Conservation (phyloP, 805 yeast species). For the Ogataea haglerorum region DNA sequence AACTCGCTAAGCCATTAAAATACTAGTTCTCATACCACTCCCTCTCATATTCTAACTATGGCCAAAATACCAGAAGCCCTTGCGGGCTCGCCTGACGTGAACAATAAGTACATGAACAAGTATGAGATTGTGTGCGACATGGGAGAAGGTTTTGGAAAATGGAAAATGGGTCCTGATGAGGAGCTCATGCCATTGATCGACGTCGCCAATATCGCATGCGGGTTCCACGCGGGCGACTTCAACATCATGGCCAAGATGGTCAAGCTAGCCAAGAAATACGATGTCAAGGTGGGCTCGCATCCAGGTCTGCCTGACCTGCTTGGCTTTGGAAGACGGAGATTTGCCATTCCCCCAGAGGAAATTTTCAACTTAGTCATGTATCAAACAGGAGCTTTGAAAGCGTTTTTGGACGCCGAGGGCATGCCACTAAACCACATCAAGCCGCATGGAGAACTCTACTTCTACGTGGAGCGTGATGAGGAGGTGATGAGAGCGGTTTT, state of each 20-base stretch:
- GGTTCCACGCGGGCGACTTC: slow-evolving; percentile 41
- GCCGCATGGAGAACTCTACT: slow-evolving; percentile 40
- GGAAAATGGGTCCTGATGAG: slow-evolving; percentile 38
- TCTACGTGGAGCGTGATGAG: slow-evolving; percentile 36
- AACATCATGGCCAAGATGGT: slow-evolving; percentile 36
- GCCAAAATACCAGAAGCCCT: slow-evolving; percentile 4
- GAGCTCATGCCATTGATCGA: slow-evolving; percentile 40
- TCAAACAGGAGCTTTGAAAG: slow-evolving; percentile 39
- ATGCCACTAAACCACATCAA: slow-evolving; percentile 33
- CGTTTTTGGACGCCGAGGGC: slow-evolving; percentile 36
- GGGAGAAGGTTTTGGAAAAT: slow-evolving; percentile 37
- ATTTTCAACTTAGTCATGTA: slow-evolving; percentile 35
- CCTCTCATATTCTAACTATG: neutral
- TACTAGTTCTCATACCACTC: too few relatives aligned
- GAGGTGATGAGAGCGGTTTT: slow-evolving; percentile 36
- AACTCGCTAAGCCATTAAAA: too few relatives aligned
- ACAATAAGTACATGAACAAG: slow-evolving; percentile 24
- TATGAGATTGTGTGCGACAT: slow-evolving; percentile 17
- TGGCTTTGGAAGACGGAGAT: slow-evolving; percentile 39
- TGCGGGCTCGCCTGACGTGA: slow-evolving; percentile 18
- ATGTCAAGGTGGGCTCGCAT: slow-evolving; percentile 38
- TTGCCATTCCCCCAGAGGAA: slow-evolving; percentile 37
- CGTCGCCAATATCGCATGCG: slow-evolving; percentile 40
- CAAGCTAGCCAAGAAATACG: slow-evolving; percentile 32
- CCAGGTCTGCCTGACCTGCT: slow-evolving; percentile 39